Evolutionary conservation across 2,329 filamentous ascomycete genomes (phyloP), one percentile per base, ranked within the genome.

Genomic region (Colletotrichum filicis): DNA sequence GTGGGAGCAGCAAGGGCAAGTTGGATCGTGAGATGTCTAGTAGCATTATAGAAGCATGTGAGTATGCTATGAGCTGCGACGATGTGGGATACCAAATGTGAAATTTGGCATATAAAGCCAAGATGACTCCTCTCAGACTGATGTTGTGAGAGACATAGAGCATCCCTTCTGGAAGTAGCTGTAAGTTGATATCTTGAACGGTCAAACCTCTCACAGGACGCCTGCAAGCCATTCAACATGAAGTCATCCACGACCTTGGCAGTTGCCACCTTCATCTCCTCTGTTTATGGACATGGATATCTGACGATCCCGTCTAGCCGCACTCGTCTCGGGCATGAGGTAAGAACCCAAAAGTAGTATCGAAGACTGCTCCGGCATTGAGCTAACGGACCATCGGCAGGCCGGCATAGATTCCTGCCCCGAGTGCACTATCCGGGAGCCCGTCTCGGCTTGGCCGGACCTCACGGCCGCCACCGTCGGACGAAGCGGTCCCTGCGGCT

Each of bases 341-440:
- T 87, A 75, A 12, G 19, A 1, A 46, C n/a, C 35, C 22, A 19
- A 22, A 32, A 37, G 32, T 5, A 3, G 11, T 22, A 5, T 8
- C 11, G 1, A n/a, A 4, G 28, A 35, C 14, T 19, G 9, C 11
- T 8, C 24, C 3, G 22, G 11, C 46, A 19, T n/a, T 53, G 52
- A 12, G 16, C 4, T 46, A 68, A 75, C 74, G 22, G 76, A 35
- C 57, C 26, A 57, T 24, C 11, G 46, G 5, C 70, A 88, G 87
- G 80, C 84, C 32, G 85, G 85, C 0, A 78, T 83, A 4, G 87
- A 89, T 73, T 84, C 86, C 0, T 89, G 87, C 75, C 87, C 87
- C 0, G 87, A 89, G 77, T 89, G 87, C 74, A 84, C 86, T 7
- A 89, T 89, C 68, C 84, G 87, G 1, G 87, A 89, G 72, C 87